phyloP scores from a whole-genome alignment of 495 filamentous ascomycete species.

The Annulohypoxylon moriforme region DNA sequence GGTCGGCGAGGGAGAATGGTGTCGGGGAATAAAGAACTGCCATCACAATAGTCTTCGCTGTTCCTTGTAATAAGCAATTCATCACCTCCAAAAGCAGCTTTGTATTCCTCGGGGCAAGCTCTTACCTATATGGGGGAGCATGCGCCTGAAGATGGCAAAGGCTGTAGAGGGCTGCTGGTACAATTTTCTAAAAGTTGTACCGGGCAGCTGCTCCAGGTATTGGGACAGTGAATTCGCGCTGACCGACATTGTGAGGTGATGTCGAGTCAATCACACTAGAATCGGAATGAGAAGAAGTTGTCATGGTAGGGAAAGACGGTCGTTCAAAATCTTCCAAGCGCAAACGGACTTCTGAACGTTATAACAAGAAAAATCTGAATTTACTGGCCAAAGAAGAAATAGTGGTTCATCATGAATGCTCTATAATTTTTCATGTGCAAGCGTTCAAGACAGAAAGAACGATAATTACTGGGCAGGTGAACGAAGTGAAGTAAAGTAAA shows the following conservation, averaged over 20 bases:
- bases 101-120: constrained; percentile 1
- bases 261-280: constrained; percentile 22
- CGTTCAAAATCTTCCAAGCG: no score
- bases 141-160: constrained; percentile 95
- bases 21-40: constrained; percentile 86
- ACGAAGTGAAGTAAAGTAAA: no score
- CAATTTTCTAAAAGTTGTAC: constrained; percentile 85
- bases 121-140: constrained; percentile 90
- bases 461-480: no score
- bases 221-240: constrained; percentile 68
- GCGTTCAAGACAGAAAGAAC: no score
- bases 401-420: not conserved
- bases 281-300: constrained; percentile 16
- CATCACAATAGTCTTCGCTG: constrained; percentile 96
- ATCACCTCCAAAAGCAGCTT: not conserved
- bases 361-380: not conserved
- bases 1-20: constrained; percentile 76
- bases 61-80: constrained; percentile 29
- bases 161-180: constrained; percentile 97
- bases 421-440: no score
- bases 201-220: constrained; percentile 89
- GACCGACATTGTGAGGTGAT: constrained; percentile 64
- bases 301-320: constrained; percentile 14
- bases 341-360: not conserved
- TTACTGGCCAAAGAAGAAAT: not conserved